Percentiles rank a stretch among this genome's conserved stretches.
Conservation (phyloP, 1,284 basidiomycete species). For the Schizopora paradoxa region DNA sequence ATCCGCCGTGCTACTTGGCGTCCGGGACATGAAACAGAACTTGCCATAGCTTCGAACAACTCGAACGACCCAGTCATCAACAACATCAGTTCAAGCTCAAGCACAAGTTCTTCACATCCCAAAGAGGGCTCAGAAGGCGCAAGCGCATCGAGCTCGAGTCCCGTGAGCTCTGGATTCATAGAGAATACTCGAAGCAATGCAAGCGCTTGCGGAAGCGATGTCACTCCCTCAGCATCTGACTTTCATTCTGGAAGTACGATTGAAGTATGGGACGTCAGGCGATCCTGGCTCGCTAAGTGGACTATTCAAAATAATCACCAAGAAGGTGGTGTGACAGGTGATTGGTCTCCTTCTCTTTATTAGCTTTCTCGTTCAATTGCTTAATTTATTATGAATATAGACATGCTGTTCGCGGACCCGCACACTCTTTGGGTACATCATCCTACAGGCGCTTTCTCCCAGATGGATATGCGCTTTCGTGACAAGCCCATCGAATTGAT, state of each 20-base stretch:
- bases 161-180: constrained; percentile 2
- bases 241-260: constrained; percentile 47
- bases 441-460: constrained; percentile 73
- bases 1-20: constrained; percentile 76
- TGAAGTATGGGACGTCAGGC: constrained; percentile 85
- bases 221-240: constrained; percentile 13
- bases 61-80: constrained; percentile 47
- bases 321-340: constrained; percentile 70
- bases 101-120: constrained; percentile 18
- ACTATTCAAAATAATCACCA: constrained; percentile 53
- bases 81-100: constrained; percentile 26
- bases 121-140: too few relatives aligned
- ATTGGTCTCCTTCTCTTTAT: constrained; percentile 21
- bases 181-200: too few relatives aligned
- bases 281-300: constrained; percentile 82
- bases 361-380: constrained; percentile 15
- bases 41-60: constrained; percentile 65
- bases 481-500: constrained; percentile 65
- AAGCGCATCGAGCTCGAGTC: background rate
- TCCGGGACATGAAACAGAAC: constrained; percentile 74
- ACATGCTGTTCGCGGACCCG: constrained; percentile 66
- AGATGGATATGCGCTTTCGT: constrained; percentile 66
- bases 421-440: constrained; percentile 75
- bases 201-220: constrained; percentile 10
- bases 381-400: constrained; percentile 31